A percentile compares a stretch with the other conserved stretches of the same genome.
Conservation (phyloP, 176 grass and related monocot species). For the Elaeis guineensis region DNA sequence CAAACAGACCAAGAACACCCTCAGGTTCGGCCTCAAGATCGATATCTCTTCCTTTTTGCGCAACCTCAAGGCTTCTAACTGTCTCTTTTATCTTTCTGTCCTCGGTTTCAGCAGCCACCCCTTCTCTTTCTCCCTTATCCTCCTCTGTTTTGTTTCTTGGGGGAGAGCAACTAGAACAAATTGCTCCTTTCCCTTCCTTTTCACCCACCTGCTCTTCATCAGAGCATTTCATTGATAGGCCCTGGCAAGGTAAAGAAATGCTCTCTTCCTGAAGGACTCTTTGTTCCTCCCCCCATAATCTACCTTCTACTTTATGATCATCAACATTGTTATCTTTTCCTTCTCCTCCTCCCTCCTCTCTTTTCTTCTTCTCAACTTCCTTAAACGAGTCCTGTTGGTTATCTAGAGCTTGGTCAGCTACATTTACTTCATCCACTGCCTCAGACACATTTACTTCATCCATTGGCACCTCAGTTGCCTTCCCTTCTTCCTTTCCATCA, state of each 20-base stretch:
- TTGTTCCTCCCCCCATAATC: constrained; percentile 10
- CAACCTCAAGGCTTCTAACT: constrained; percentile 26
- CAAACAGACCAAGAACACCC: constrained; percentile 16
- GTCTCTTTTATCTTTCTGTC: constrained; percentile 15
- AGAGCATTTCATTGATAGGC: constrained; percentile 12
- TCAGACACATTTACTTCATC: background rate
- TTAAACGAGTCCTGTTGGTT: background rate
- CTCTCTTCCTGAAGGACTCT: constrained; percentile 30
- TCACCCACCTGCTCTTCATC: constrained; percentile 9
- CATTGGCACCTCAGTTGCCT: background rate
- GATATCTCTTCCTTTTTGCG: constrained; percentile 12
- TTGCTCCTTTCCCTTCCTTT: constrained; percentile 20
- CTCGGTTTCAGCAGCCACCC: background rate
- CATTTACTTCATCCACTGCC: background rate
- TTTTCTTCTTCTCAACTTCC: constrained; percentile 1
- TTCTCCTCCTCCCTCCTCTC: constrained; percentile 7
- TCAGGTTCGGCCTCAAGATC: constrained; percentile 19
- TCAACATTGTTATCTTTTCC: background rate
- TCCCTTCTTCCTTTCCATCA: constrained; percentile 12
- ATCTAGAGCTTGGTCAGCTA: too few species aligned
- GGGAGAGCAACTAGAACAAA: constrained; percentile 5
- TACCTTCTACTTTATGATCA: constrained; percentile 22
- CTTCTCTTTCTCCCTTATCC: constrained; percentile 9
- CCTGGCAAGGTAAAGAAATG: constrained; percentile 10
- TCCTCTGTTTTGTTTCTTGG: constrained; percentile 6